phyloP scores from a whole-genome alignment of 495 filamentous ascomycete species.

The Penicillium cataractarum region DNA sequence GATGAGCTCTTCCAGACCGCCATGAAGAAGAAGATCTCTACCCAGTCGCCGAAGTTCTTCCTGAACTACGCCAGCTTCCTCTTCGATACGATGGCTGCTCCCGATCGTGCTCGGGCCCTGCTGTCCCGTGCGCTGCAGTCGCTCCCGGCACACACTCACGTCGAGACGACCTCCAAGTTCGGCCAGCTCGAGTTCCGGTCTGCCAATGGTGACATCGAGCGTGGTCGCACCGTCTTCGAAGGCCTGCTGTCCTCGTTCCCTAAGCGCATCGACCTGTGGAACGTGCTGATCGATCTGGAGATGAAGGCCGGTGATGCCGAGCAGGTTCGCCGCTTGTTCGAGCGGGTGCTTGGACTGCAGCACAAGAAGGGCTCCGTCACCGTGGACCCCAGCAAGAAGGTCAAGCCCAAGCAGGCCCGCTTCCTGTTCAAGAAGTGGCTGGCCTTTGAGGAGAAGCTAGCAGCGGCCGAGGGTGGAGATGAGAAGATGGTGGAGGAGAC shows the following conservation, averaged over 20 bases:
- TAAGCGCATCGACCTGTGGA: slow-evolving; percentile 91
- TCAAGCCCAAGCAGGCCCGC: slow-evolving; percentile 74
- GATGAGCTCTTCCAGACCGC: slow-evolving; percentile 84
- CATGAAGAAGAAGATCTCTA: slow-evolving; percentile 82
- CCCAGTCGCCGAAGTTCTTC: slow-evolving; percentile 74
- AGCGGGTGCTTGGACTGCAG: slow-evolving; percentile 64
- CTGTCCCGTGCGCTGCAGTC: slow-evolving; percentile 87
- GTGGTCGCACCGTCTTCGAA: slow-evolving; percentile 93
- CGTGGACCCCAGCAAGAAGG: slow-evolving; percentile 43
- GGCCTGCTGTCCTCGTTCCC: slow-evolving; percentile 80
- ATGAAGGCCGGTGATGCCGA: slow-evolving; percentile 65
- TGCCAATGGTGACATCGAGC: slow-evolving; percentile 80
- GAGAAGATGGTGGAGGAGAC: slow-evolving; percentile 72
- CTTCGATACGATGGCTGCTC: slow-evolving; percentile 66
- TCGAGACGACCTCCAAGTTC: slow-evolving; percentile 81
- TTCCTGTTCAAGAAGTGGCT: slow-evolving; percentile 85
- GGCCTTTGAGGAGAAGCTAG: slow-evolving; percentile 70
- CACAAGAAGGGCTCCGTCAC: slow-evolving; percentile 57
- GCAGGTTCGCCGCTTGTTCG: slow-evolving; percentile 73
- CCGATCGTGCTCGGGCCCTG: slow-evolving; percentile 74
- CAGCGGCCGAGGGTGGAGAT: slow-evolving; percentile 56
- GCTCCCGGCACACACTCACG: slow-evolving; percentile 70
- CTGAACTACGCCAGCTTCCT: slow-evolving; percentile 95
- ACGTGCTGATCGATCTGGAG: slow-evolving; percentile 86
- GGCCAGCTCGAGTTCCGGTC: slow-evolving; percentile 89